phyloP scores from a whole-genome alignment of 1,284 basidiomycete species.

The Cerioporus squamosus region DNA sequence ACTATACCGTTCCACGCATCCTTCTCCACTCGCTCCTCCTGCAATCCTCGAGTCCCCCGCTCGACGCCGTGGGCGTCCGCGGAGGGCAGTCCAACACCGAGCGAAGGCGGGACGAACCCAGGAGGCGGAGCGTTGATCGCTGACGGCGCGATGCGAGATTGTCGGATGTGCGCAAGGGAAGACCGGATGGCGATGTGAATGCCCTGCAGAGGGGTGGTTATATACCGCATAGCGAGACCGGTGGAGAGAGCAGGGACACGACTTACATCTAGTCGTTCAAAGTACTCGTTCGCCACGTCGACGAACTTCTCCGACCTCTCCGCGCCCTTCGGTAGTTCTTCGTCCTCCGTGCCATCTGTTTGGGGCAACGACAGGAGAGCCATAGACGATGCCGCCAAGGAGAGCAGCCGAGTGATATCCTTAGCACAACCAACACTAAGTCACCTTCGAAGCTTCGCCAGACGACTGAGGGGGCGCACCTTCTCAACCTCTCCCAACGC shows the following conservation, averaged over 20 bases:
- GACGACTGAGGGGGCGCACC: slow-evolving; percentile 41
- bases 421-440: slow-evolving; percentile 30
- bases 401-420: slow-evolving; percentile 77
- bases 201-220: slow-evolving; percentile 43
- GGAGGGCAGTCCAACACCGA: slow-evolving; percentile 74
- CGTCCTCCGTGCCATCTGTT: slow-evolving; percentile 67
- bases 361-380: slow-evolving; percentile 78
- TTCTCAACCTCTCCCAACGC: slow-evolving; percentile 83
- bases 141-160: slow-evolving; percentile 81
- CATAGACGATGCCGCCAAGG: slow-evolving; percentile 75
- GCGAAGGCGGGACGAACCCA: slow-evolving; percentile 72
- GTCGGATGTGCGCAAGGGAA: slow-evolving; percentile 77
- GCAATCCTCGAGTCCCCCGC: slow-evolving; percentile 56
- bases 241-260: background rate
- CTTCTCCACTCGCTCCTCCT: slow-evolving; percentile 74
- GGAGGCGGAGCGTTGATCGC: slow-evolving; percentile 77
- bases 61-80: slow-evolving; percentile 26
- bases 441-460: background rate
- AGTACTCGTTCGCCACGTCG: slow-evolving; percentile 81
- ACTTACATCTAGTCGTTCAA: slow-evolving; percentile 78
- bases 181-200: slow-evolving; percentile 78
- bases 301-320: slow-evolving; percentile 85
- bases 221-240: background rate
- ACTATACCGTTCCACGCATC: slow-evolving; percentile 79
- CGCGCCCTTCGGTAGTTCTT: slow-evolving; percentile 69